Percentiles rank a stretch among this genome's conserved stretches.
Evolutionary conservation across 805 yeast genomes (phyloP).

Genomic region (Saccharomycopsis malanga): DNA sequence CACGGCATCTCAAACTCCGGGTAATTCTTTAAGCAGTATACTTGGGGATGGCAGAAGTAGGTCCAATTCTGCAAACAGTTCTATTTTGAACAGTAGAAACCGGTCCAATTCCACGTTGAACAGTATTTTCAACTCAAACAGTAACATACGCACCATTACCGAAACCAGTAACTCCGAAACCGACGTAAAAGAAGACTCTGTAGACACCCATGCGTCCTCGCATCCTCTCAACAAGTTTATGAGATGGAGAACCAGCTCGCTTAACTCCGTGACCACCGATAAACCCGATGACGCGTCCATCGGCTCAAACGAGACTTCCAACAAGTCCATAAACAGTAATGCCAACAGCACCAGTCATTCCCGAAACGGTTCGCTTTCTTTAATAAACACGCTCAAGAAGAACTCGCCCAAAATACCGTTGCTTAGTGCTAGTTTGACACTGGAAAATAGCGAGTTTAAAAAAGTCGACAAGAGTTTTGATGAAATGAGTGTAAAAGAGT

Average conservation of each 20-base stretch:
- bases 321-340: background rate
- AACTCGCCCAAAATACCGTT: background rate
- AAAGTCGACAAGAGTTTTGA: slow-evolving; percentile 12
- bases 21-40: background rate
- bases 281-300: slow-evolving; percentile 1
- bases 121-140: background rate
- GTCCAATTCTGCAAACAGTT: slow-evolving; percentile 16
- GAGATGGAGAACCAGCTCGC: slow-evolving; percentile 14
- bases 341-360: background rate
- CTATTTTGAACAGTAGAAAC: background rate
- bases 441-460: background rate
- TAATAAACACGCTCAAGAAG: slow-evolving; percentile 2
- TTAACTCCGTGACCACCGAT: slow-evolving; percentile 1
- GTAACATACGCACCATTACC: background rate
- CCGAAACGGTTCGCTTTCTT: background rate
- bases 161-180: background rate
- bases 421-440: background rate
- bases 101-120: slow-evolving; percentile 12
- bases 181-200: background rate
- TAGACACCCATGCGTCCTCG: background rate
- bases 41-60: slow-evolving; percentile 10
- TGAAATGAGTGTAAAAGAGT: slow-evolving; percentile 17
- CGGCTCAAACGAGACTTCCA: background rate
- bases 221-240: slow-evolving; percentile 14
- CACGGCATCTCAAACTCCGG: background rate